Conservation (phyloP, 1,139 yeast species). For the Yamadazyma siamensis region DNA sequence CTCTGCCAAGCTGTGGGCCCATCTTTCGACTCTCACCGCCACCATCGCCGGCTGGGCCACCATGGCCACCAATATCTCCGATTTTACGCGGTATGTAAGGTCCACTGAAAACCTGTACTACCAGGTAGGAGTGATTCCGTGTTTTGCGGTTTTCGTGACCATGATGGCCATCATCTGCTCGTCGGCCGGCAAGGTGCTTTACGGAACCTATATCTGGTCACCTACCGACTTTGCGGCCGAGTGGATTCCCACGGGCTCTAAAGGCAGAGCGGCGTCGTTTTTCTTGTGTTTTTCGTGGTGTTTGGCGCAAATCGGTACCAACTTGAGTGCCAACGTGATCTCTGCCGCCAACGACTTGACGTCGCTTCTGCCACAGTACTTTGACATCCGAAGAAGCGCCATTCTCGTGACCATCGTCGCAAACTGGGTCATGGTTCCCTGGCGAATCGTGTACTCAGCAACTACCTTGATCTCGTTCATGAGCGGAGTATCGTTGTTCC, state of each 20-base stretch:
- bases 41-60: slow-evolving; percentile 17
- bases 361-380: slow-evolving; percentile 45
- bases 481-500: slow-evolving; percentile 14
- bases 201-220: slow-evolving; percentile 13
- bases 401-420: slow-evolving; percentile 33
- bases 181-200: slow-evolving; percentile 14
- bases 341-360: slow-evolving; percentile 54
- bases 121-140: slow-evolving; percentile 11
- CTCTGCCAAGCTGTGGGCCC: slow-evolving; percentile 10
- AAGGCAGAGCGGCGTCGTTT: slow-evolving; percentile 41
- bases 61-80: slow-evolving; percentile 14
- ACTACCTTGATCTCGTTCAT: slow-evolving; percentile 13
- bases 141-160: slow-evolving; percentile 14
- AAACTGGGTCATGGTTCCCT: slow-evolving; percentile 34
- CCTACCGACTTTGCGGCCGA: slow-evolving; percentile 12
- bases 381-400: slow-evolving; percentile 52
- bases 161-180: slow-evolving; percentile 14
- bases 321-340: slow-evolving; percentile 47
- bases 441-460: slow-evolving; percentile 20
- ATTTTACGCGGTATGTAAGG: slow-evolving; percentile 14
- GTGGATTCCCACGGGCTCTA: slow-evolving; percentile 14
- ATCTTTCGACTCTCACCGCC: slow-evolving; percentile 7
- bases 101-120: slow-evolving; percentile 8
- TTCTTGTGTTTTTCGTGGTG: slow-evolving; percentile 44
- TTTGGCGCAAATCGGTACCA: slow-evolving; percentile 46